These are phyloP conservation scores for Chloromonas sp. DNA, from an alignment of 163 green algal genomes.

Conservation along the genomic window DNA sequence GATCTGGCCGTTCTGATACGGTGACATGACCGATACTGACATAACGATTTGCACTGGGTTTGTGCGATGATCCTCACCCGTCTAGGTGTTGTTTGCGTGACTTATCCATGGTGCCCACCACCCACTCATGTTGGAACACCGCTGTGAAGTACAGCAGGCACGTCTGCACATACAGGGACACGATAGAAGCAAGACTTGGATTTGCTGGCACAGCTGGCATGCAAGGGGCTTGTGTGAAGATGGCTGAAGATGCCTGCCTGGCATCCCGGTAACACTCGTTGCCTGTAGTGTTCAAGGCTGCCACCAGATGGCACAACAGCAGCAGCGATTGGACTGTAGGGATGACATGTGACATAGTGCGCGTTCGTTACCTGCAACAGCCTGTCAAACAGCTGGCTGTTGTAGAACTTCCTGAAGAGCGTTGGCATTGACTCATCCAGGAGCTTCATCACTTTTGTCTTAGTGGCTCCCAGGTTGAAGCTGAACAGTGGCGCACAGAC, in stretches of 20 bases:
- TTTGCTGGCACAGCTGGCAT: too few relatives aligned
- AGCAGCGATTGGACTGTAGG: too few relatives aligned
- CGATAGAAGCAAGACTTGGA: background rate
- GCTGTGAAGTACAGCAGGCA: conserved; percentile 46
- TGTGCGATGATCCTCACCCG: conserved; percentile 3
- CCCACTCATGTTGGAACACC: conserved; percentile 37
- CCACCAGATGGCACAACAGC: too few relatives aligned
- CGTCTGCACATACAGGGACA: conserved; percentile 5
- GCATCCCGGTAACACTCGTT: too few relatives aligned
- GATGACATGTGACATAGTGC: too few relatives aligned
- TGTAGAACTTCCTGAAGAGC: conserved; percentile 43
- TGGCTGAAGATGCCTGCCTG: too few relatives aligned
- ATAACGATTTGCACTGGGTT: too few relatives aligned
- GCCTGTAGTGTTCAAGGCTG: too few relatives aligned
- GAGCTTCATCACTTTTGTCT: conserved; percentile 33
- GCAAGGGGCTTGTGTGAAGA: too few relatives aligned
- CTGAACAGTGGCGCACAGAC: conserved; percentile 4
- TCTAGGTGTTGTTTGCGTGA: conserved; percentile 44
- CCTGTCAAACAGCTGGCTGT: conserved; percentile 37
- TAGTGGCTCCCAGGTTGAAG: conserved; percentile 36
- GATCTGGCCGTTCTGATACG: too few relatives aligned
- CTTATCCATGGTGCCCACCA: conserved; percentile 42
- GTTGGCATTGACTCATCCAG: conserved; percentile 25
- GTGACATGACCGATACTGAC: too few relatives aligned
- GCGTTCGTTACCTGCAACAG: conserved; percentile 18